These are phyloP conservation scores for Amaranthus tricolor DNA, from an alignment of 179 eudicot genomes.

Conservation along the genomic window DNA sequence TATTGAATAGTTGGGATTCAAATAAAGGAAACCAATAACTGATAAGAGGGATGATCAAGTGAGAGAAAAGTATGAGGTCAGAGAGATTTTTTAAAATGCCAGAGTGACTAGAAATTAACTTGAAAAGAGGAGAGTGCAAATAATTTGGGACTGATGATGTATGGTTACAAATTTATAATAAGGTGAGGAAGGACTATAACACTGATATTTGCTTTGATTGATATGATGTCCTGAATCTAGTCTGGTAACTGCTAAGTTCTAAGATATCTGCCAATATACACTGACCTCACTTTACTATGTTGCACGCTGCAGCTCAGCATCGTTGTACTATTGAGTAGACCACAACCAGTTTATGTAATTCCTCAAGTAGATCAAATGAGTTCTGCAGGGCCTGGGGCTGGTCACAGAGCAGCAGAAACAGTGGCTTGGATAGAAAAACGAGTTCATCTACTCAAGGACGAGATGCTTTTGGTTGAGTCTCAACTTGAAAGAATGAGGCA, in stretches of 20 bases:
- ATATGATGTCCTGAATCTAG: background rate
- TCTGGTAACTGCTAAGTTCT: background rate
- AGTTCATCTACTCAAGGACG: slow-evolving; percentile 68
- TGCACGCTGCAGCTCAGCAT: slow-evolving; percentile 69
- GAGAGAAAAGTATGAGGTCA: too few relatives aligned
- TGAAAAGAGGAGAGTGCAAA: too few relatives aligned
- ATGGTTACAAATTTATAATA: too few relatives aligned
- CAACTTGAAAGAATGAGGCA: slow-evolving; percentile 69
- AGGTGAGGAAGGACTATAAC: too few relatives aligned
- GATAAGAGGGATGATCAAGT: background rate
- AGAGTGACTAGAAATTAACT: too few relatives aligned
- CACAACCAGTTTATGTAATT: slow-evolving; percentile 62
- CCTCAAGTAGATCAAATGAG: slow-evolving; percentile 49
- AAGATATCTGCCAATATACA: background rate
- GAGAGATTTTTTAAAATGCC: too few relatives aligned
- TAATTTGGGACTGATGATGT: too few relatives aligned
- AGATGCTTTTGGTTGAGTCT: slow-evolving; percentile 68
- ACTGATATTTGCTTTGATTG: background rate
- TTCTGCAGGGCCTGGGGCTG: slow-evolving; percentile 20
- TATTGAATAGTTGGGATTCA: background rate
- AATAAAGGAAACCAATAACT: background rate
- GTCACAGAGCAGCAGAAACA: slow-evolving; percentile 45
- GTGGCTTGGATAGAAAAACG: slow-evolving; percentile 66
- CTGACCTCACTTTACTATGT: background rate
- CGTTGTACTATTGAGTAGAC: slow-evolving; percentile 65